Evolutionary conservation across 441 rosid genomes (phyloP), one percentile per base, ranked within the genome.

Genomic region (Syzygium syzygioides): DNA sequence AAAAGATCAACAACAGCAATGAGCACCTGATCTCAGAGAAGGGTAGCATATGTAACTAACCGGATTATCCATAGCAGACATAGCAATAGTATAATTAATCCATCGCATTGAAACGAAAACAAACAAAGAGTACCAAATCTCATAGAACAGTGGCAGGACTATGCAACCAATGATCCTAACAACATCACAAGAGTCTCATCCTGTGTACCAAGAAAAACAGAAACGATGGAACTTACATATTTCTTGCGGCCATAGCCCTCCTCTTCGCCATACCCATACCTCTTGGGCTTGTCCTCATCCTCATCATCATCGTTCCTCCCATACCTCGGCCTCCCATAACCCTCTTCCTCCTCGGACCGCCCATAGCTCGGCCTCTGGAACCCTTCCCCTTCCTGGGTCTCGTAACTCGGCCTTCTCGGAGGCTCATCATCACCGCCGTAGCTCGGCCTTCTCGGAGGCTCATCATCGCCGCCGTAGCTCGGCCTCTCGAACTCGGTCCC

Each of bases 171-270:
- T 8, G 83, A 76, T 76, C 83, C 66, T 23, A 64, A 25, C 87
- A 37, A 37, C 85, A 28, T 32, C 86, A 85, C 26, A n/a, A 37
- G 52, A 55, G 32, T 55, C 53, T 48, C 30, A 56, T 60, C 55
- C 50, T 26, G 23, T 55, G 66, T 30, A 30, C 41, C 48, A 15
- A 32, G 32, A 28, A 34, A 59, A 50, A 79, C 41, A 25, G 86
- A 83, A 64, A 30, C 32, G 50, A 56, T 71, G 88, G 45, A 64
- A 88, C 92, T 91, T 76, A 94, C 95, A 90, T 94, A 89, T 89
- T 94, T 95, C 95, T 94, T 94, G 91, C 96, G 96, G 80, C 95
- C 96, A 91, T 93, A 92, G 93, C 95, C 90, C 89, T 55, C 68
- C 64, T 91, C 94, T 88, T 93, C 94, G 45, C 91, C 95, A 85